Evolutionary conservation across 208 protist species (phyloP).

Genomic region (Naegleria fowleri): DNA sequence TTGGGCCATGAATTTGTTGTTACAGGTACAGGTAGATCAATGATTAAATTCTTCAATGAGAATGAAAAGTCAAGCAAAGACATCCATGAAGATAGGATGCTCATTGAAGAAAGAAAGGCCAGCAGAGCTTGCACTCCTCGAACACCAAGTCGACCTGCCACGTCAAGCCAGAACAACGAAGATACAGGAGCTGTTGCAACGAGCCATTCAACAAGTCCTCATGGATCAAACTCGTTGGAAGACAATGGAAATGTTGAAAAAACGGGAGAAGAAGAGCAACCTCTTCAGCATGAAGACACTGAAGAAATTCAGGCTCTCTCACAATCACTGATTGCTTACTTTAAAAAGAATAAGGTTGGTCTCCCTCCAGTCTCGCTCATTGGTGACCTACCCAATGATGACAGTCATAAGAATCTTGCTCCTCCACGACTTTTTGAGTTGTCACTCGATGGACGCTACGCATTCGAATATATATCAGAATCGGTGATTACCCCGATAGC

Average conservation of each 20-base stretch:
- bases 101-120: neutral
- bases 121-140: neutral
- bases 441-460: neutral
- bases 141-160: too few relatives aligned
- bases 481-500: neutral
- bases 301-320: neutral
- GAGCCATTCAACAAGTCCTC: too few relatives aligned
- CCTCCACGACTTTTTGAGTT: neutral
- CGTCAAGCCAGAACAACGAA: too few relatives aligned
- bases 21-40: neutral
- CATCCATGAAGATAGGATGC: neutral
- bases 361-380: neutral
- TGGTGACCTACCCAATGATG: neutral
- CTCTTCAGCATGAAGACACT: too few relatives aligned
- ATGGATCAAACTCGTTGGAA: too few relatives aligned
- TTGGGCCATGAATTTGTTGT: neutral
- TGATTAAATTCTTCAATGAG: neutral
- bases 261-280: too few relatives aligned
- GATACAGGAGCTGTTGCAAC: neutral
- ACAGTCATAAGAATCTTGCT: neutral
- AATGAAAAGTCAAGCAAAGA: neutral
- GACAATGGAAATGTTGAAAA: too few relatives aligned
- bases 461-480: neutral
- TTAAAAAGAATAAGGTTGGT: neutral
- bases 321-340: neutral